phyloP scores from a whole-genome alignment of 2,329 filamentous ascomycete species.

The Pseudocercospora pini-densiflorae region DNA sequence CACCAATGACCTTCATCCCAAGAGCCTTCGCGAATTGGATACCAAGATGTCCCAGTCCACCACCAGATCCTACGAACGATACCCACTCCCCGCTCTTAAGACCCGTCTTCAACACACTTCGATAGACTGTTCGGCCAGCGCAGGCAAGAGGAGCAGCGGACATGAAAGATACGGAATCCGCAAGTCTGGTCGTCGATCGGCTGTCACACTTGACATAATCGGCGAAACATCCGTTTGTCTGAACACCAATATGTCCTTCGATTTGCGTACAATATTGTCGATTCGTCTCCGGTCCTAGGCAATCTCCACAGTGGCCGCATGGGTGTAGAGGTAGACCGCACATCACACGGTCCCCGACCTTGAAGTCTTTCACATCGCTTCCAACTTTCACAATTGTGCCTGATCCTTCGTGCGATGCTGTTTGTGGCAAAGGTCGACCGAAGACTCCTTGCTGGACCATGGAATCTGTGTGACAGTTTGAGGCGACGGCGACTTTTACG shows the following conservation, averaged over 20 bases:
- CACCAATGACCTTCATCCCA: conserved; percentile 58
- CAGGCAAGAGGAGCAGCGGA: conserved; percentile 63
- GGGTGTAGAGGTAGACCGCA: conserved; percentile 58
- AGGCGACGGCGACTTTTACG: conserved; percentile 63
- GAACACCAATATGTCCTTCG: conserved; percentile 55
- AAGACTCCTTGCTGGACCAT: conserved; percentile 61
- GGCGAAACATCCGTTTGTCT: conserved; percentile 60
- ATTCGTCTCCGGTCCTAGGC: conserved; percentile 53
- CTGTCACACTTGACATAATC: conserved; percentile 60
- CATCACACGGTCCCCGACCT: conserved; percentile 61
- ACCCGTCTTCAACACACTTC: conserved; percentile 50
- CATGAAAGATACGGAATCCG: conserved; percentile 54
- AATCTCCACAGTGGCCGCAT: conserved; percentile 60
- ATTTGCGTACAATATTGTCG: conserved; percentile 58
- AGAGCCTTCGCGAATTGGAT: conserved; percentile 56
- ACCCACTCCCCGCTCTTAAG: conserved; percentile 47
- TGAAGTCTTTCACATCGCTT: conserved; percentile 46
- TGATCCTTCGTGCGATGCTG: conserved; percentile 61
- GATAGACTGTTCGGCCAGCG: conserved; percentile 58
- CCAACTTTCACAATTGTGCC: conserved; percentile 60
- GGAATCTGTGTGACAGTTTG: conserved; percentile 66
- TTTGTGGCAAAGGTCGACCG: conserved; percentile 54
- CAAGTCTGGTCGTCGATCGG: conserved; percentile 52
- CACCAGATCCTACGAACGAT: conserved; percentile 53
- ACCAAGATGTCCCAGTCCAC: conserved; percentile 60